These are phyloP conservation scores for Verbascum thapsus DNA, from an alignment of 257 asterid species.

Conservation along the genomic window DNA sequence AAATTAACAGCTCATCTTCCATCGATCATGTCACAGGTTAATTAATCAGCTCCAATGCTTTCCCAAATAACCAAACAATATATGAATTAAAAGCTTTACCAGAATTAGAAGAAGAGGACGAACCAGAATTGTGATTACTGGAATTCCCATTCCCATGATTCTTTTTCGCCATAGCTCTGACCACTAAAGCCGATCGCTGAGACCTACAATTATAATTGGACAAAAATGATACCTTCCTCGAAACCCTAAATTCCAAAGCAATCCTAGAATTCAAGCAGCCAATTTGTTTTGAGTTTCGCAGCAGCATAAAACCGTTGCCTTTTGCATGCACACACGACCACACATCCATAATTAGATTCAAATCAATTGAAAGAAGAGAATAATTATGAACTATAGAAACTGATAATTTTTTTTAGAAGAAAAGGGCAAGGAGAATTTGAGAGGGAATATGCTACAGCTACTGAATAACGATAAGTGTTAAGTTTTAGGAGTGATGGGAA, in stretches of 20 bases:
- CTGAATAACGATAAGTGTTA: too few relatives aligned
- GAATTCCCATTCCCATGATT: slow-evolving; percentile 48
- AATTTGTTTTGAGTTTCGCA: slow-evolving; percentile 59
- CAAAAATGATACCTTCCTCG: slow-evolving; percentile 35
- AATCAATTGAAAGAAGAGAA: neutral
- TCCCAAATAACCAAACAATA: too few relatives aligned
- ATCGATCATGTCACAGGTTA: too few relatives aligned
- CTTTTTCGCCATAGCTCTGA: slow-evolving; percentile 67
- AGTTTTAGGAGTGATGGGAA: too few relatives aligned
- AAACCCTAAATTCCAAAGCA: slow-evolving; percentile 47
- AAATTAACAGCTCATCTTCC: too few relatives aligned
- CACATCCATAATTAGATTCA: slow-evolving; percentile 50
- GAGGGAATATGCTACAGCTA: too few relatives aligned
- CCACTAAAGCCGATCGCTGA: slow-evolving; percentile 52
- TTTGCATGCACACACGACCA: slow-evolving; percentile 52
- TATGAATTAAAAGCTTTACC: slow-evolving; percentile 37
- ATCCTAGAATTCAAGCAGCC: slow-evolving; percentile 45
- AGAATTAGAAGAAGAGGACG: slow-evolving; percentile 50
- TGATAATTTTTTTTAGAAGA: neutral
- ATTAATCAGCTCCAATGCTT: too few relatives aligned
- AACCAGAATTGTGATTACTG: slow-evolving; percentile 51
- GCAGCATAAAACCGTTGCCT: slow-evolving; percentile 43
- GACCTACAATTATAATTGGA: slow-evolving; percentile 33
- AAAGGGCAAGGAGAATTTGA: neutral
- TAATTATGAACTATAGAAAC: too few relatives aligned